phyloP scores from a whole-genome alignment of 1,284 basidiomycete species.

The Boletellus deceptivus region DNA sequence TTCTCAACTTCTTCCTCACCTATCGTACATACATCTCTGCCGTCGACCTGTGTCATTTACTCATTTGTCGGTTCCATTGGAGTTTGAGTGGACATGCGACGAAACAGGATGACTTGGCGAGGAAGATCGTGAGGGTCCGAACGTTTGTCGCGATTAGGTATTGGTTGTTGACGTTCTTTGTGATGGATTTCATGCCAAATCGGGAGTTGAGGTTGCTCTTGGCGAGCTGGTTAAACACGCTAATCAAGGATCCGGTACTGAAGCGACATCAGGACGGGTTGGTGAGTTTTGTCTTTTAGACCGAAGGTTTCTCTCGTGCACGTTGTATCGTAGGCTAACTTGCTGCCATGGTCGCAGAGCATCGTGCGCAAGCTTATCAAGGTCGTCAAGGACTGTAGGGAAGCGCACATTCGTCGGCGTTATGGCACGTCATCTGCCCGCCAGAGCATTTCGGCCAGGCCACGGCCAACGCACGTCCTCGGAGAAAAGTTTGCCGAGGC shows the following conservation, averaged over 20 bases:
- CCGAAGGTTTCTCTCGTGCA: background rate
- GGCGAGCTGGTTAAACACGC: slow-evolving; percentile 76
- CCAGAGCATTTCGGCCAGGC: slow-evolving; percentile 32
- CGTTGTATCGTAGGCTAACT: slow-evolving; percentile 9
- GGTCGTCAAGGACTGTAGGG: slow-evolving; percentile 75
- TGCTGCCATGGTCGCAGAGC: slow-evolving; percentile 41
- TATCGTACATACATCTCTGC: slow-evolving; percentile 80
- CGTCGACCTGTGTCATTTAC: slow-evolving; percentile 71
- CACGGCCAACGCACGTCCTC: slow-evolving; percentile 45
- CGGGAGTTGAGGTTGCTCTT: slow-evolving; percentile 68
- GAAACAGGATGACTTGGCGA: slow-evolving; percentile 59
- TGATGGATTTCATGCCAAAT: slow-evolving; percentile 82
- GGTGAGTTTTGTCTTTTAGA: slow-evolving; percentile 45
- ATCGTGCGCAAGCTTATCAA: slow-evolving; percentile 80
- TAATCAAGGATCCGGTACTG: slow-evolving; percentile 66
- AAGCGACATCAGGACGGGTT: slow-evolving; percentile 63
- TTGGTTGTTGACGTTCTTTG: slow-evolving; percentile 86
- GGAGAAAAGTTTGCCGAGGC: slow-evolving; percentile 64
- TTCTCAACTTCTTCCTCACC: slow-evolving; percentile 84
- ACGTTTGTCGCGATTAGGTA: slow-evolving; percentile 85
- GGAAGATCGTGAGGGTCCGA: slow-evolving; percentile 77
- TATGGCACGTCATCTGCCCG: slow-evolving; percentile 30
- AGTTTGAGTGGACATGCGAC: slow-evolving; percentile 58
- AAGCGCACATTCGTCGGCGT: slow-evolving; percentile 53
- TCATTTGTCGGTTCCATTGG: slow-evolving; percentile 87